A percentile compares a stretch with the other conserved stretches of the same genome.
phyloP scores from a whole-genome alignment of 1,284 basidiomycete species.

The Puccinia triticina region DNA sequence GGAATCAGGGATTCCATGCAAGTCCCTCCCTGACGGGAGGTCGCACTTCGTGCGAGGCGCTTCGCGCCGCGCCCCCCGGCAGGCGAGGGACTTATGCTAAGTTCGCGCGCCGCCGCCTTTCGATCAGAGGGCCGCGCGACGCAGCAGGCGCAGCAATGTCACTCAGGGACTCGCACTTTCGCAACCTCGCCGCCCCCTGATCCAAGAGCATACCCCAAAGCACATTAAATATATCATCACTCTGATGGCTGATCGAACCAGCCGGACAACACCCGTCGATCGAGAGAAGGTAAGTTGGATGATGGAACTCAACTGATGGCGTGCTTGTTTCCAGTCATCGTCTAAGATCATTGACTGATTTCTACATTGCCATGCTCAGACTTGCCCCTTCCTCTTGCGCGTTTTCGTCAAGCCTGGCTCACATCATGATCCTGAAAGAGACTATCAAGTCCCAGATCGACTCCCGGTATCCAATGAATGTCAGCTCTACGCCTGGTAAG shows the following conservation, averaged over 20 bases:
- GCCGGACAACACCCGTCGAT: conserved; percentile 30
- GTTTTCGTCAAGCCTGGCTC: conserved; percentile 46
- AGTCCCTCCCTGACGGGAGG: too few species aligned
- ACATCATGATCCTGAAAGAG: conserved; percentile 40
- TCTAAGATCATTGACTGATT: neutral
- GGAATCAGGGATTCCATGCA: too few species aligned
- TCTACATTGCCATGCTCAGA: conserved; percentile 12
- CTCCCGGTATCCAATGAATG: conserved; percentile 32
- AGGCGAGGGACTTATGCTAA: too few species aligned
- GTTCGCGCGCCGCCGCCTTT: too few species aligned
- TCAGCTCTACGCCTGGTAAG: conserved; percentile 47
- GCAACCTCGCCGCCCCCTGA: too few species aligned
- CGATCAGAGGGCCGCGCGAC: neutral
- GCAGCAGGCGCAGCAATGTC: neutral
- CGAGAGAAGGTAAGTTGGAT: conserved; percentile 34
- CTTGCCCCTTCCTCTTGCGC: conserved; percentile 46
- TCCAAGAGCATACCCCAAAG: too few species aligned
- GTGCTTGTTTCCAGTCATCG: neutral
- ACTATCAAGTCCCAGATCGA: conserved; percentile 34
- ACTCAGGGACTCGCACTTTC: neutral
- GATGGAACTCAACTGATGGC: neutral
- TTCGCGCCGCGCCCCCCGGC: too few species aligned
- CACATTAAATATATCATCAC: too few species aligned
- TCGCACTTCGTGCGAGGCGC: too few species aligned
- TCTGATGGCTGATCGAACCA: conserved; percentile 23